Base-by-base conservation (phyloP, 106 monocot species). In the Xerophyta viscosa region DNA sequence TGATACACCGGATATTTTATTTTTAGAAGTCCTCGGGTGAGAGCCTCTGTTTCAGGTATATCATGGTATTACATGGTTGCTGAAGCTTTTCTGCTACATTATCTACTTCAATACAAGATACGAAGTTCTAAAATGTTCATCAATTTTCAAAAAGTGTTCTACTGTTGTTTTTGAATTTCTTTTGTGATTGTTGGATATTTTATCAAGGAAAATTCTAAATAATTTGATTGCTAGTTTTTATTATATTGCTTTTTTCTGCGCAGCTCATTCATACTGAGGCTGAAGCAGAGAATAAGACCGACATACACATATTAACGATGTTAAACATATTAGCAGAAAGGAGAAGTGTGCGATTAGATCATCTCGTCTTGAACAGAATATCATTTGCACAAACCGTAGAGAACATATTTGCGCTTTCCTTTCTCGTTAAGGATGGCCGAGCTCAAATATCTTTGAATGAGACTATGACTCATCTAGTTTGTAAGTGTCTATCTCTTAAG, bases 341-440 rank as follows among this genome's bases (percentile, higher is more conserved):
- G 14, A 70, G 63, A 52, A 50, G 21, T 15, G 83, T 73, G 23
- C 65, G 63, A 27, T 66, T 89, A n/a, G 88, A 89, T 33, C 50
- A 53, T 55, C 51, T 89, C 46, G 59, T 89, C 1, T 47, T 89
- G 46, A 89, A 83, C 56, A 58, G 79, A 41, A 23, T 24, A 1
- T 89, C 88, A 29, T 83, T 89, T 70, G 75, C 88, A 21, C 83
- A 89, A 66, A 89, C 88, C 0, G 72, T 80, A 2, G 88, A 89
- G 66, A 89, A 89, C 43, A 56, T 89, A 56, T 89, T 89, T 67
- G 79, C 83, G 2, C 66, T 89, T 1, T 89, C 88, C 31, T 89
- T 89, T 71, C 67, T 89, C 0, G 79, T 83, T 9, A 89, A 89
- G 63, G 88, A 80, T 57, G 88, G 88, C 12, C 53, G 88, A 64